Base-by-base conservation (phyloP, 2,329 filamentous ascomycete species). In the Trichoderma brevicompactum region DNA sequence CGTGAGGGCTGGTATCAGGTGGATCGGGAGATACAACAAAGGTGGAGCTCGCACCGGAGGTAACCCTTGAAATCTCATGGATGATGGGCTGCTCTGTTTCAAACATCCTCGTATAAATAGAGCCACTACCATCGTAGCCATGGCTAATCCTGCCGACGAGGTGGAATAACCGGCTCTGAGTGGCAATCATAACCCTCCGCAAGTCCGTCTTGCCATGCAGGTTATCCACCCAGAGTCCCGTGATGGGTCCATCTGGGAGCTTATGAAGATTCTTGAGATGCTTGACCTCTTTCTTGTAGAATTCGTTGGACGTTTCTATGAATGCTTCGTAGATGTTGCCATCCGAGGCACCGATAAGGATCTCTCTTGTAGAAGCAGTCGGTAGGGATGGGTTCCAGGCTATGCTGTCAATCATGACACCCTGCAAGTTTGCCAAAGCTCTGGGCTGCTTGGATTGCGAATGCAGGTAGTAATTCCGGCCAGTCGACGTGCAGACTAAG, bases 401-500 rank as follows among this genome's bases (percentile, higher is more conserved):
- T 67, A 99, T 84, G 68, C 90, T 91, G 77, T 97, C 94, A 66
- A 99, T 92, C 8, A 87, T 83, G 13, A 97, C 92, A 34, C 92
- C 92, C 71, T 94, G 94, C 61, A 99, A 79, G 65, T 92, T 87
- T 13, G 90, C 88, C 41, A 99, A 82, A 7, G 89, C 85, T 69
- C 95, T 92, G 2, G 94, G 93, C 69, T 94, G 90, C 70, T 92
- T 90, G 40, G 94, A 95, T 76, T 98, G 94, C 10, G 93, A 94
- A 77, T 99, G 95, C 9, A 99, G 90, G 78, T 99, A 99, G 81
- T 94, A 99, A 79, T 96, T 98, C 78, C 99, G 95, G 75, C 93
- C 93, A 46, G 93, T 86, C 5, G 92, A 90, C 3, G 95, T 99
- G 75, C 91, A 93, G 70, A 99, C 88, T 69, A 99, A 87, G 34